A percentile compares a stretch with the other conserved stretches of the same genome.
These are phyloP conservation scores for Rhizophlyctis rosea DNA, from an alignment of 192 early-diverging fungal species.

Conservation along the genomic window DNA sequence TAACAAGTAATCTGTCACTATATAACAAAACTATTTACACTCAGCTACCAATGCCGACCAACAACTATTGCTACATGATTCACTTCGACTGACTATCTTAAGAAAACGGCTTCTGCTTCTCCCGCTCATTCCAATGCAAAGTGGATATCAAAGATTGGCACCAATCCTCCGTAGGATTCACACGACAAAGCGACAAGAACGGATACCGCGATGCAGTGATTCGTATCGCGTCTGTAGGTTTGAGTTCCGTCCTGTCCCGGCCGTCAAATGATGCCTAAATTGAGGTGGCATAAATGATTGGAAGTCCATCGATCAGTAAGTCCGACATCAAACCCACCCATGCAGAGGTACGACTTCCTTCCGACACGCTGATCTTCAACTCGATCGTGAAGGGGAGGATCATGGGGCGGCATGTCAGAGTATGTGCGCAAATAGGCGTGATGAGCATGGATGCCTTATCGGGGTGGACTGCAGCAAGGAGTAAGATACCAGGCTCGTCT, in stretches of 20 bases:
- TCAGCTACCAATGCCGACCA: too few species aligned
- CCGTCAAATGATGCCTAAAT: slow-evolving; percentile 79
- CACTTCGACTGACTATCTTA: too few species aligned
- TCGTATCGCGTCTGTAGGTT: slow-evolving; percentile 82
- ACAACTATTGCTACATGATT: too few species aligned
- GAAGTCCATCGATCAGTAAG: background rate
- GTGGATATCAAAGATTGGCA: slow-evolving; percentile 80
- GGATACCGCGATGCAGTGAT: slow-evolving; percentile 83
- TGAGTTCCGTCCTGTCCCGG: slow-evolving; percentile 83
- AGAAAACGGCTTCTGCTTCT: slow-evolving; percentile 69
- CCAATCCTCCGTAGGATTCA: slow-evolving; percentile 81
- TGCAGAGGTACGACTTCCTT: slow-evolving; percentile 76
- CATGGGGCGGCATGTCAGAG: slow-evolving; percentile 93
- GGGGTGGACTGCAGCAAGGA: slow-evolving; percentile 81
- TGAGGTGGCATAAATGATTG: background rate
- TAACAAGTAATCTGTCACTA: too few species aligned
- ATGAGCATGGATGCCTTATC: slow-evolving; percentile 89
- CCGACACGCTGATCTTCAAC: slow-evolving; percentile 74
- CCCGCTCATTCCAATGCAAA: slow-evolving; percentile 91
- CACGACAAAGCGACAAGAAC: slow-evolving; percentile 80
- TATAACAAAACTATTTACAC: too few species aligned
- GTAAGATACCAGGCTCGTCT: background rate
- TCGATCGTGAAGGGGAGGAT: slow-evolving; percentile 90
- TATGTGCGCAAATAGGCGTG: slow-evolving; percentile 90
- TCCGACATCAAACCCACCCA: slow-evolving; percentile 62